Base-by-base conservation (phyloP, 75 land plant species). In the Sequoiadendron giganteum region DNA sequence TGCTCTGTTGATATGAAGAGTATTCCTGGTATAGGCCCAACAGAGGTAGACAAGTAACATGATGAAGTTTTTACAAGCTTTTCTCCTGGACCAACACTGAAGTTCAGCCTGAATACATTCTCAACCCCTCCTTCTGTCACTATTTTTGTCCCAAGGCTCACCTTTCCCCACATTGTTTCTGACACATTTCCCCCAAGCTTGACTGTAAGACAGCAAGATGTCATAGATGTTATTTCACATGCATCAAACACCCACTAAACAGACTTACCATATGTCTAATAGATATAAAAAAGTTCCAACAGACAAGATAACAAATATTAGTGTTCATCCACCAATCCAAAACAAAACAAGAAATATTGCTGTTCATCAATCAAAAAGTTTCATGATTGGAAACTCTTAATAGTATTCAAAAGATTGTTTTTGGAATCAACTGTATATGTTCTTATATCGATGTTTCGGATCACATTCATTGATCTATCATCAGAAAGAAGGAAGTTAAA, bases 1-100 rank as follows among this genome's bases (percentile, higher is more conserved):
- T 89, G 94, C 28, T 93, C 87, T n/a, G 91, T 95, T 6, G 95
- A 95, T 39, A 95, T 88, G 85, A 92, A 95, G 34, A 94, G 91
- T 9, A 94, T 86, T 10, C 96, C 96, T 43, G 96, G 88, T 40
- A 95, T 89, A 7, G 96, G 96, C 32, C 96, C 94, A 30, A 91
- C 89, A 15, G 93, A 90, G 14, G 96, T 95, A 18, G 93, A 95
- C 28, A 95, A 87, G 82, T 94, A 92, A 73, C 96, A 95, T 19
- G 93, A 93, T 38, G 88, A 95, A 32, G 94, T 90, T 88, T 95
- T 94, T 19, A 92, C 52, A 45, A 95, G 86, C 86, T 88, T 87
- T 48, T 95, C 96, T 58, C 88, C 89, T 80, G 93, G 87, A 9
- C 30, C 86, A 11, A 88, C 85, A 39, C 87, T 86, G 84, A 95